Base-by-base conservation (phyloP, 176 grass and related monocot genomes). In the Tillandsia fasciculata region DNA sequence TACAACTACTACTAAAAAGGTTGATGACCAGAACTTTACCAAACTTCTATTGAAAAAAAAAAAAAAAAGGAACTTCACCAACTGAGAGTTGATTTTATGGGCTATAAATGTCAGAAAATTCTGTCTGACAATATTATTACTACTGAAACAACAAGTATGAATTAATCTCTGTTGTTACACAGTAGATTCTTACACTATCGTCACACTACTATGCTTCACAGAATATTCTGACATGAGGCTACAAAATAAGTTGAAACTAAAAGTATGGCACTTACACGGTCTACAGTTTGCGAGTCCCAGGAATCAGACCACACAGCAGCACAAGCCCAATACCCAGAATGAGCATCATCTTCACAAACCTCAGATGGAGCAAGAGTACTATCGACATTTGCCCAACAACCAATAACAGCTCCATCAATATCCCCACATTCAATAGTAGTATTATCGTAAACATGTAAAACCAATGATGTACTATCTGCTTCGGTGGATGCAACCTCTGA, bases 291-390 rank as follows among this genome's bases (percentile, higher is more conserved):
- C 81, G 83, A 83, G 76, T 90, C 89, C 93, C 93, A 96, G 17
- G 79, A 76, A 77, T 90, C 89, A 67, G 84, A 96, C 93, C 93
- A 96, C n/a, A 78, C 81, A 83, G 81, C 83, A 64, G 89, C 93
- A 87, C 83, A 96, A 54, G 79, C 81, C 93, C 93, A 96, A 77
- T 90, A 96, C 22, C 84, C 82, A 83, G 73, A 52, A 70, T 72
- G 71, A 81, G 80, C 48, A 51, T 48, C 68, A 66, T 83, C 75
- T 67, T 79, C 73, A 80, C 77, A 76, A 61, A 68, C 78, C 52
- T 82, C 81, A 73, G 73, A 80, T 67, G 65, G 63, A 70, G 77
- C 67, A 70, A 72, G 66, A 51, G n/a, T 70, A 87, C 75, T 74
- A 64, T 71, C 70, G 70, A 85, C 74, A 71, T 87, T 84, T 79